Evolutionary conservation across 1,139 yeast genomes (phyloP).

Genomic region (Geotrichum histeridarum): DNA sequence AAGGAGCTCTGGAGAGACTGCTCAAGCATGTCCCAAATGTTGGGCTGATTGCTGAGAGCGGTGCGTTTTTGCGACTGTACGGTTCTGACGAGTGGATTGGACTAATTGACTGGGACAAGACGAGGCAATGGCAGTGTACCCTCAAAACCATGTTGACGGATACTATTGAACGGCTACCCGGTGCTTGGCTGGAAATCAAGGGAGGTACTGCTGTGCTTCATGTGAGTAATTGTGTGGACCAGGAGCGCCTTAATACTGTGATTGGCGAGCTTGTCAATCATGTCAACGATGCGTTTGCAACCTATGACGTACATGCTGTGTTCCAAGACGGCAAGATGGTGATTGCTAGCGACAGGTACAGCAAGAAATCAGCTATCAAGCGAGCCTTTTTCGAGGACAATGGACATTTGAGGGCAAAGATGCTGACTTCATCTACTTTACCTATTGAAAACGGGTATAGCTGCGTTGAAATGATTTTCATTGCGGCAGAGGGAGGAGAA

Average conservation of each 20-base stretch:
- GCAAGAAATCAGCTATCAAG: constrained; percentile 28
- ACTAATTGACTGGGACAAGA: constrained; percentile 50
- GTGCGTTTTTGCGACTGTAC: constrained; percentile 49
- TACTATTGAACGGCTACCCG: constrained; percentile 75
- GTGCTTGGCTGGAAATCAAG: constrained; percentile 64
- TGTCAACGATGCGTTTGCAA: constrained; percentile 67
- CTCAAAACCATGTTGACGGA: constrained; percentile 57
- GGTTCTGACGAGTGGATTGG: constrained; percentile 57
- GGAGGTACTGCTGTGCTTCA: constrained; percentile 75
- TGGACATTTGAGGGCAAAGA: constrained; percentile 6
- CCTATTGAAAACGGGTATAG: constrained; percentile 6
- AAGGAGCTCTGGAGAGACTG: constrained; percentile 58
- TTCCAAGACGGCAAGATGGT: constrained; percentile 49
- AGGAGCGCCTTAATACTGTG: constrained; percentile 58
- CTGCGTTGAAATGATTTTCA: constrained; percentile 27
- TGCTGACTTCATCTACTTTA: not conserved
- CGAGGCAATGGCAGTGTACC: constrained; percentile 56
- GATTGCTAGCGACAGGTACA: constrained; percentile 25
- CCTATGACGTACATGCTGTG: constrained; percentile 69
- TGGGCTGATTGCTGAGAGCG: constrained; percentile 87
- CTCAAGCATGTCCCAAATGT: constrained; percentile 63
- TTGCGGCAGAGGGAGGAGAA: constrained; percentile 66
- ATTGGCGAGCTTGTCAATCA: constrained; percentile 86
- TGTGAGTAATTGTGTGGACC: constrained; percentile 22
- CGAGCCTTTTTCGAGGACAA: constrained; percentile 23